These are phyloP conservation scores for Plectosphaerella cucumerina DNA, from an alignment of 2,329 filamentous ascomycete species.

Conservation along the genomic window DNA sequence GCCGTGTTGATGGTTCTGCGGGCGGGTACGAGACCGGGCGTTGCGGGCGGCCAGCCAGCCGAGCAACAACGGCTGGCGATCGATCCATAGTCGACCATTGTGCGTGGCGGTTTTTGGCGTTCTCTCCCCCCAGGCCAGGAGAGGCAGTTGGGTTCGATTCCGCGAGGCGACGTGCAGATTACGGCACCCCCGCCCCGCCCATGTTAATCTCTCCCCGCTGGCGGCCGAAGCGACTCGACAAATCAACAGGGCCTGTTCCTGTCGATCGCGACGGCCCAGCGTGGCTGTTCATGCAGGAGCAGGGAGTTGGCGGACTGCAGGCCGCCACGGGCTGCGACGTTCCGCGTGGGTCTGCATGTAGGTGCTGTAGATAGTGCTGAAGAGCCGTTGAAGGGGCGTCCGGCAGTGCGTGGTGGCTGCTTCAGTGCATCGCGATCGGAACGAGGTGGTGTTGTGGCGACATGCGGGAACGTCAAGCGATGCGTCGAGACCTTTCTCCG, in stretches of 20 bases:
- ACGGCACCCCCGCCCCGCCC: background rate
- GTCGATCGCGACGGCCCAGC: constrained; percentile 1
- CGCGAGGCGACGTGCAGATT: background rate
- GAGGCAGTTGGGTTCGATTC: background rate
- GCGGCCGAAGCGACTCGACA: background rate
- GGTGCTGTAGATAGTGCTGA: background rate
- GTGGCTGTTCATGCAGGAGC: background rate
- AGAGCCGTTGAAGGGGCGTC: background rate
- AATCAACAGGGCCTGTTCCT: constrained; percentile 1
- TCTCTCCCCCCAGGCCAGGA: too few species aligned
- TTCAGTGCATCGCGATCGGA: background rate
- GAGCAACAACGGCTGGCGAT: too few species aligned
- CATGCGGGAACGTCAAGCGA: background rate
- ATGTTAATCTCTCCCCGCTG: background rate
- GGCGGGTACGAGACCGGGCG: too few species aligned
- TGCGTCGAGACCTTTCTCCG: background rate
- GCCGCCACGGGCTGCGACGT: background rate
- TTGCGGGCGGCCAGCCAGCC: too few species aligned
- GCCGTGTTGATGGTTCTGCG: too few species aligned
- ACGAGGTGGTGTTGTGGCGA: background rate
- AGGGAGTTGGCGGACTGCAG: background rate
- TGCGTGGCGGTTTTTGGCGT: too few species aligned
- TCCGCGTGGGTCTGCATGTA: background rate
- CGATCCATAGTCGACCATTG: too few species aligned
- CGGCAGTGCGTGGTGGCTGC: background rate